These are phyloP conservation scores for Fusarium agapanthi DNA, from an alignment of 2,329 filamentous ascomycete genomes.

Conservation along the genomic window DNA sequence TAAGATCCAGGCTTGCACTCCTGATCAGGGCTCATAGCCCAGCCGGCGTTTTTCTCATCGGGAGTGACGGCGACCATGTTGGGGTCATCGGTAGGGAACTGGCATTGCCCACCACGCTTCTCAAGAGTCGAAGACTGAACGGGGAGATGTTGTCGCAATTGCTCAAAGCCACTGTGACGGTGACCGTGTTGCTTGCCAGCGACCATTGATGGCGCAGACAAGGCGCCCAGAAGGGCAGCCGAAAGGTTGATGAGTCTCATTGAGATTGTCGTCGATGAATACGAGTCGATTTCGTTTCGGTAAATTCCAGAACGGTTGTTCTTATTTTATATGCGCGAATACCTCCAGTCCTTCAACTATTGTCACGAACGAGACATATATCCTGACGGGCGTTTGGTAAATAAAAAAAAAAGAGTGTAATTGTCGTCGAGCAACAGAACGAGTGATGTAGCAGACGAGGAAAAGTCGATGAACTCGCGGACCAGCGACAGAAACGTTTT, in stretches of 20 bases:
- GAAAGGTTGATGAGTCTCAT: slow-evolving; percentile 65
- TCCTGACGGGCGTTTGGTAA: slow-evolving; percentile 16
- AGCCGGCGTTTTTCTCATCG: slow-evolving; percentile 71
- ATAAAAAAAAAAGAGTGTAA: slow-evolving; percentile 38
- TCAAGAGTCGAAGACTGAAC: slow-evolving; percentile 47
- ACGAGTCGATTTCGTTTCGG: slow-evolving; percentile 28
- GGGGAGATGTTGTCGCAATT: slow-evolving; percentile 45
- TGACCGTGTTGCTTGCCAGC: slow-evolving; percentile 46
- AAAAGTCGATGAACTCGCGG: slow-evolving; percentile 21
- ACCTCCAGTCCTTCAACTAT: slow-evolving; percentile 28
- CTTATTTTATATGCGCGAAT: slow-evolving; percentile 25
- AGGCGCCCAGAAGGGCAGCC: slow-evolving; percentile 58
- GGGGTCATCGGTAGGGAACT: slow-evolving; percentile 69
- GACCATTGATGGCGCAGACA: slow-evolving; percentile 54
- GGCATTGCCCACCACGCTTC: slow-evolving; percentile 66
- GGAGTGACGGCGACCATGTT: slow-evolving; percentile 76
- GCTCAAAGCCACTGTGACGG: slow-evolving; percentile 50
- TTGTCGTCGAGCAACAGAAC: slow-evolving; percentile 39
- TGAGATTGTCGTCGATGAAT: slow-evolving; percentile 39
- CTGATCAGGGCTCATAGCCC: slow-evolving; percentile 82
- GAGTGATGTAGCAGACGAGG: slow-evolving; percentile 37
- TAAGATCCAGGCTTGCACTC: slow-evolving; percentile 72
- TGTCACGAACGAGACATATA: slow-evolving; percentile 33
- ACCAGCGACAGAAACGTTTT: slow-evolving; percentile 39
- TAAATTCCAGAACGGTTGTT: slow-evolving; percentile 32